A percentile compares a stretch with the other conserved stretches of the same genome.
Evolutionary conservation across 176 grass and related monocot genomes (phyloP).

Genomic region (Aegilops longissima): DNA sequence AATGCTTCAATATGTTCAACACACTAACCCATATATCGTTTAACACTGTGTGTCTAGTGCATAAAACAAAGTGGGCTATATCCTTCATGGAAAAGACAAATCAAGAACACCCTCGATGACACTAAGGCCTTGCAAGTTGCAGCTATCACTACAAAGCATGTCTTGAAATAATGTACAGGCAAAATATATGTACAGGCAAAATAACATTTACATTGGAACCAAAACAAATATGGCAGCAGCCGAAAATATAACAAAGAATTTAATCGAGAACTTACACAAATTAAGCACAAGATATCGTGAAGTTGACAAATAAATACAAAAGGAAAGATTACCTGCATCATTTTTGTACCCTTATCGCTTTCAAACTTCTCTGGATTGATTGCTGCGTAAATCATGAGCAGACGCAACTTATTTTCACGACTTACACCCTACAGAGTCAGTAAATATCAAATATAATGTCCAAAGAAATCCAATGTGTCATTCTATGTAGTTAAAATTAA

Average conservation of each 20-base stretch:
- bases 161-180: neutral
- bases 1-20: neutral
- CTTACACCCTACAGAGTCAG: slow-evolving; percentile 66
- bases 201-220: neutral
- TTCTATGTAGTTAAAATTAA: slow-evolving; percentile 32
- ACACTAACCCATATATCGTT: neutral
- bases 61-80: neutral
- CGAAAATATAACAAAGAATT: slow-evolving; percentile 1
- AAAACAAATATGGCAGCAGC: neutral
- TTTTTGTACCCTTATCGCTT: slow-evolving; percentile 74
- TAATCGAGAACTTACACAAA: neutral
- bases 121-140: neutral
- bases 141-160: neutral
- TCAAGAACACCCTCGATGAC: neutral
- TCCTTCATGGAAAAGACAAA: neutral
- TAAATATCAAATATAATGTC: slow-evolving; percentile 42
- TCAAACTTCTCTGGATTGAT: slow-evolving; percentile 87
- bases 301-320: slow-evolving; percentile 9
- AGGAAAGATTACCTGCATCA: slow-evolving; percentile 69
- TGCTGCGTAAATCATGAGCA: slow-evolving; percentile 94
- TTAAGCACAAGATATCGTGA: neutral
- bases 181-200: neutral
- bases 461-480: neutral
- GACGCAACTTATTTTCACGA: slow-evolving; percentile 87
- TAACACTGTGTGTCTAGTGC: neutral